Percentiles rank a stretch among this genome's conserved stretches.
Evolutionary conservation across 177 flowering plant genomes (phyloP).

Genomic region (Vitis hybrid): DNA sequence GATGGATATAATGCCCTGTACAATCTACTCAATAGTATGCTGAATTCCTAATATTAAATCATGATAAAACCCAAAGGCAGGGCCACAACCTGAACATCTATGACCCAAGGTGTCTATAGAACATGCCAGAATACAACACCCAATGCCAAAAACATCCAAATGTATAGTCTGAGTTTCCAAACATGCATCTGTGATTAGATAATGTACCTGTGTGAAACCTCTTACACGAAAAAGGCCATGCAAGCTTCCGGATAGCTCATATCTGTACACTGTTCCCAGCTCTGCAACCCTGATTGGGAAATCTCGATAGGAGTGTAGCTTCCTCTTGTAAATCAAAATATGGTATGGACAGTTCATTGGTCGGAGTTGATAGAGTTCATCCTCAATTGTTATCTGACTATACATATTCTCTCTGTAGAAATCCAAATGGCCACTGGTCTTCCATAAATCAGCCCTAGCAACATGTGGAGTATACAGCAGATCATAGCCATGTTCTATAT

Average conservation of each 20-base stretch:
- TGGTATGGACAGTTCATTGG: conserved; percentile 99
- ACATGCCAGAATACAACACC: not conserved
- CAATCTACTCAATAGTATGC: no score
- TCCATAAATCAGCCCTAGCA: conserved; percentile 95
- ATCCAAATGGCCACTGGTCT: conserved; percentile 92
- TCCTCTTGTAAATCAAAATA: conserved; percentile 80
- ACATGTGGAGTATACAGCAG: conserved; percentile 92
- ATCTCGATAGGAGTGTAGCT: conserved; percentile 82
- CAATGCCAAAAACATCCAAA: not conserved
- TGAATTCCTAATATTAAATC: no score
- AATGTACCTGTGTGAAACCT: conserved; percentile 90
- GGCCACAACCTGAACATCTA: not conserved
- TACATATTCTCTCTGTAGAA: conserved; percentile 94
- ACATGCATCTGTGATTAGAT: not conserved
- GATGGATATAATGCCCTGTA: no score
- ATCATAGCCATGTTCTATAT: conserved; percentile 69
- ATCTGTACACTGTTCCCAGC: conserved; percentile 93
- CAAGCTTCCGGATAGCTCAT: conserved; percentile 92
- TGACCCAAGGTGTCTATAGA: no score
- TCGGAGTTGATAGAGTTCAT: conserved; percentile 91
- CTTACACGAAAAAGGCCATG: conserved; percentile 98
- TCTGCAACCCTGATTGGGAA: conserved; percentile 95
- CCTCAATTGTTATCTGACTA: conserved; percentile 91
- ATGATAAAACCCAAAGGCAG: not conserved
- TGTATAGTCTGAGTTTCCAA: not conserved